Conservation (phyloP, 225 moss, liverwort and hornwort genomes). For the Sphagnum tenellum region DNA sequence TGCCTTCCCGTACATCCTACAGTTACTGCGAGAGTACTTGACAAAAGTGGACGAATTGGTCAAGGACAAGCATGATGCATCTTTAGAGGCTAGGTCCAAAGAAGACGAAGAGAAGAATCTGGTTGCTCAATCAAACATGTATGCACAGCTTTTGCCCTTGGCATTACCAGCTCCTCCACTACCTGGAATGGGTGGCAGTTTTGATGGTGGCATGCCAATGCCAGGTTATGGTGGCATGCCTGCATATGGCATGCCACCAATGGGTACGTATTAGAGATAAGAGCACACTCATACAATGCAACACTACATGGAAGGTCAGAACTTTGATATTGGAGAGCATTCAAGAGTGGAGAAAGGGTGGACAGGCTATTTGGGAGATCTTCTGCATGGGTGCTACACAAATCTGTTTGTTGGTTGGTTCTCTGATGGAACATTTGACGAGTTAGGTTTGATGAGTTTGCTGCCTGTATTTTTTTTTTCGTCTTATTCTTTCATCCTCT, state of each 20-base stretch:
- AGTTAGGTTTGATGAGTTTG: too few species aligned
- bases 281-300: too few species aligned
- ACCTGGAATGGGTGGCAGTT: slow-evolving; percentile 43
- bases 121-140: slow-evolving; percentile 49
- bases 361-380: too few species aligned
- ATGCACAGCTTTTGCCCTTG: slow-evolving; percentile 78
- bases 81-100: slow-evolving; percentile 35
- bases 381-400: too few species aligned
- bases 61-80: slow-evolving; percentile 46
- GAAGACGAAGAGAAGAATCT: slow-evolving; percentile 56
- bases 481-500: too few species aligned
- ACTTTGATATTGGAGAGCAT: too few species aligned
- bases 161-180: slow-evolving; percentile 79
- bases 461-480: too few species aligned
- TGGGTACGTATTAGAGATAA: slow-evolving; percentile 10
- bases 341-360: too few species aligned
- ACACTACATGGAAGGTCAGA: too few species aligned
- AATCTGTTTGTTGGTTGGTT: too few species aligned
- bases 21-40: slow-evolving; percentile 85
- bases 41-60: slow-evolving; percentile 70
- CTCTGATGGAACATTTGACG: too few species aligned
- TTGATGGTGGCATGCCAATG: slow-evolving; percentile 53
- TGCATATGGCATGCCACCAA: slow-evolving; percentile 60
- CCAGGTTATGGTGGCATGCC: slow-evolving; percentile 44
- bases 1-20: slow-evolving; percentile 70